Percentiles rank a stretch among this genome's conserved stretches.
phyloP scores from a whole-genome alignment of 164 flowering plant species.

The Nymphaea colorata region DNA sequence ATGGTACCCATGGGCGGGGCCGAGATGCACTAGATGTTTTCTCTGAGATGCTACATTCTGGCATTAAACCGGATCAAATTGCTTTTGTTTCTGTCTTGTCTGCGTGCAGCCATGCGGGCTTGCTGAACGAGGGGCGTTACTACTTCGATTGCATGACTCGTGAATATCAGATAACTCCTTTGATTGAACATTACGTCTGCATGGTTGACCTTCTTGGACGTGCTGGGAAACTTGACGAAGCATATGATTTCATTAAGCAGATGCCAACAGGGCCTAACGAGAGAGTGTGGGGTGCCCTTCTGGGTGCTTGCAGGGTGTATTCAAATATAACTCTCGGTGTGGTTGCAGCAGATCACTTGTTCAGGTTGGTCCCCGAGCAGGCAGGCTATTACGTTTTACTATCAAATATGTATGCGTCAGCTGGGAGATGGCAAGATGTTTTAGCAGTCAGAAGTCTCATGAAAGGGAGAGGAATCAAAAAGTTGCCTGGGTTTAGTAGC shows the following conservation, averaged over 20 bases:
- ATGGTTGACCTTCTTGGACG: not conserved
- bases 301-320: conserved; percentile 12
- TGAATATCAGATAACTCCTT: conserved; percentile 8
- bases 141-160: conserved; percentile 3
- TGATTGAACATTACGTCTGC: conserved; percentile 11
- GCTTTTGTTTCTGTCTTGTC: conserved; percentile 10
- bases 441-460: conserved; percentile 9
- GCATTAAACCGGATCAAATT: conserved; percentile 8
- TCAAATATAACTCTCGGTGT: conserved; percentile 8
- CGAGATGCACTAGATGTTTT: conserved; percentile 6
- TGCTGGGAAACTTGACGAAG: not conserved
- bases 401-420: conserved; percentile 12
- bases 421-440: conserved; percentile 15
- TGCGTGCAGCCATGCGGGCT: conserved; percentile 12
- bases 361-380: conserved; percentile 10
- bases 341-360: conserved; percentile 12
- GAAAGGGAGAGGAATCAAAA: conserved; percentile 9
- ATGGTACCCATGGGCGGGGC: conserved; percentile 11
- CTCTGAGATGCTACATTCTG: conserved; percentile 7
- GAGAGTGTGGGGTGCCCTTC: conserved; percentile 14
- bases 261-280: conserved; percentile 11
- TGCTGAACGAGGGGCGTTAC: conserved; percentile 10
- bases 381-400: conserved; percentile 13
- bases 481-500: conserved; percentile 11
- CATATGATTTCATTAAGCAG: not conserved